These are phyloP conservation scores for Trichoderma parareesei DNA, from an alignment of 495 filamentous ascomycete genomes.

Conservation along the genomic window DNA sequence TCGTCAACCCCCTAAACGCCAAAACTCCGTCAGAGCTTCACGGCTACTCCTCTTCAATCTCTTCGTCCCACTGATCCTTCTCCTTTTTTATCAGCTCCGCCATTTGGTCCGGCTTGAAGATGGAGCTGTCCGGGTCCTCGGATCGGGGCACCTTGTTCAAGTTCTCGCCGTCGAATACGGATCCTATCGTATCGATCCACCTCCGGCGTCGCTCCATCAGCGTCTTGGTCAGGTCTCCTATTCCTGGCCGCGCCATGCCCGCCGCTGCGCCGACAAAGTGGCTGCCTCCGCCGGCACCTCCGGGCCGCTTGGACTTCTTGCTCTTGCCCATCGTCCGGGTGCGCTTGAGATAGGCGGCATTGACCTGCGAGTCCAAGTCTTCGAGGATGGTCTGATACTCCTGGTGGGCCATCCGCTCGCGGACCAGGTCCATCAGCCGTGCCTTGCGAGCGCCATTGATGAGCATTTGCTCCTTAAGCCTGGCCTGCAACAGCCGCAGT, in stretches of 20 bases:
- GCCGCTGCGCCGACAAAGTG: conserved; percentile 38
- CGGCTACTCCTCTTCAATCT: conserved; percentile 47
- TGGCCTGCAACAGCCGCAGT: conserved; percentile 71
- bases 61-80: conserved; percentile 69
- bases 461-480: conserved; percentile 71
- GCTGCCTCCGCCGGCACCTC: conserved; percentile 46
- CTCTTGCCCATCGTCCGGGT: conserved; percentile 88
- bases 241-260: conserved; percentile 64
- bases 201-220: conserved; percentile 81
- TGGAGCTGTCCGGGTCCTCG: conserved; percentile 34
- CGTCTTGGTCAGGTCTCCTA: conserved; percentile 81
- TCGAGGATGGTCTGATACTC: conserved; percentile 96
- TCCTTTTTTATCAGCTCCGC: conserved; percentile 54
- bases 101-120: conserved; percentile 56
- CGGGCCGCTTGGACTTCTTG: conserved; percentile 84
- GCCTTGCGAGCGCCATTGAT: conserved; percentile 85
- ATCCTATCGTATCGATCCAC: conserved; percentile 82
- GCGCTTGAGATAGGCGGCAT: conserved; percentile 90
- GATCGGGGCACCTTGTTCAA: conserved; percentile 39
- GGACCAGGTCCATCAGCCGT: conserved; percentile 72
- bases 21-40: background rate
- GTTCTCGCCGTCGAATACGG: conserved; percentile 70
- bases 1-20: background rate
- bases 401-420: conserved; percentile 87
- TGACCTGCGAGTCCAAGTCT: conserved; percentile 91